Evolutionary conservation across 257 asterid species (phyloP), one percentile per base, ranked within the genome.

Genomic region (Solanum medicagineum): DNA sequence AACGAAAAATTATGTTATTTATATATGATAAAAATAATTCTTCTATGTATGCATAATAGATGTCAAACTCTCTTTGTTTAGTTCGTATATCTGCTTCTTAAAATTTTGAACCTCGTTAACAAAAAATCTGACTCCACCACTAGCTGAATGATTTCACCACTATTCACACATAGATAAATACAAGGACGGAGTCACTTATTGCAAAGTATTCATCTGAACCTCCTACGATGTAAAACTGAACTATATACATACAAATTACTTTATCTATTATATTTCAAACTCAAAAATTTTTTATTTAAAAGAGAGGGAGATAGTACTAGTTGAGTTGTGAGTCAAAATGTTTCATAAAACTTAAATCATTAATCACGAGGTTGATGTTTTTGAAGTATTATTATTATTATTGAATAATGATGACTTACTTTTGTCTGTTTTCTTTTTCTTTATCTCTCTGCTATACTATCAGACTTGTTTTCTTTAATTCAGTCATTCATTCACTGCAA

Each of bases 301-400:
- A 53, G 56, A 53, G 56, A 5, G 56, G 6, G 56, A 53, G 5
- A 16, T 55, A 55, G 60, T 55, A 59, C 12, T 69, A 59, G 26
- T 69, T 69, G 26, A 69, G 26, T 15, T 4, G 1, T 51, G 45
- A 53, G 29, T 51, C 83, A 77, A 77, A 70, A 26, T 77, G 83
- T 26, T 49, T 26, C 24, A 24, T 16, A 17, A 36, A 68, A 69
- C 16, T 66, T 51, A 44, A 24, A 51, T 51, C 92, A 91, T 88
- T 92, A 95, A 95, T 89, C 89, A 91, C 95, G 96, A 94, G 98
- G 96, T 86, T 87, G 92, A 90, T 90, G 94, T 93, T 90, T 89
- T 92, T 47, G 29, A 90, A 15, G 49, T 6, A 20, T 0, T 85
- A 20, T 92, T 89, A 94, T 93, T 94, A 93, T 96, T 89, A 94